Percentiles rank a stretch among this genome's conserved stretches.
Conservation (phyloP, 2,329 filamentous ascomycete species). For the Paraphaeosphaeria minitans region DNA sequence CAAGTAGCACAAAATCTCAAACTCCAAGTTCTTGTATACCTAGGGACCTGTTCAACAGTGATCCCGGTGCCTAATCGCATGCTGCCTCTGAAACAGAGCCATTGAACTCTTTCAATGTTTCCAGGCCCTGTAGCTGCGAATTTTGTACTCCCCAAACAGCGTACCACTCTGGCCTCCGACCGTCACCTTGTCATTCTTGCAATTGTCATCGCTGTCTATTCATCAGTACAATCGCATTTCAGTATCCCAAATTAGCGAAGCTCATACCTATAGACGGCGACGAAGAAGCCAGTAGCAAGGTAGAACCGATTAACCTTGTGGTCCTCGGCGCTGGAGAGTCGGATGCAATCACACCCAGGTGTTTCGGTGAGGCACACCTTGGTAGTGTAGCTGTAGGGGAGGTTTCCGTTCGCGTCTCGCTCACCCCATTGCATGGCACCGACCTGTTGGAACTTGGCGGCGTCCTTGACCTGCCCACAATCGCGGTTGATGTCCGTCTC, state of each 20-base stretch:
- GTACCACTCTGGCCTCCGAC: not conserved
- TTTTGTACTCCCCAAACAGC: not conserved
- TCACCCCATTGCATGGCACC: not conserved
- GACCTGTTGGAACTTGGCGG: not conserved
- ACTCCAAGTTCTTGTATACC: no score
- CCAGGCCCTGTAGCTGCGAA: not conserved
- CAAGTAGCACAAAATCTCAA: no score
- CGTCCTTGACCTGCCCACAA: not conserved
- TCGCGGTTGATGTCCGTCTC: not conserved
- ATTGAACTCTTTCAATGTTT: not conserved
- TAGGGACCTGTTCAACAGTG: no score
- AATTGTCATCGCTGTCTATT: not conserved
- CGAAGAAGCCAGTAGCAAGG: not conserved
- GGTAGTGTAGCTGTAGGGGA: not conserved
- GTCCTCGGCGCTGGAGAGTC: not conserved
- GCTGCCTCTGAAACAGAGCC: no score
- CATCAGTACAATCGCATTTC: not conserved
- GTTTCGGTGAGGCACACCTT: not conserved
- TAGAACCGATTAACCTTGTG: not conserved
- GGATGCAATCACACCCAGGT: not conserved
- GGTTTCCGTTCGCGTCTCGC: not conserved
- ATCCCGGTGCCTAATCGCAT: no score
- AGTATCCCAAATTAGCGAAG: not conserved
- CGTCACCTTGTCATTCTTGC: not conserved
- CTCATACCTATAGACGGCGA: not conserved